Evolutionary conservation across 768 basidiomycete species (phyloP).

Genomic region (Tulasnella sp.): DNA sequence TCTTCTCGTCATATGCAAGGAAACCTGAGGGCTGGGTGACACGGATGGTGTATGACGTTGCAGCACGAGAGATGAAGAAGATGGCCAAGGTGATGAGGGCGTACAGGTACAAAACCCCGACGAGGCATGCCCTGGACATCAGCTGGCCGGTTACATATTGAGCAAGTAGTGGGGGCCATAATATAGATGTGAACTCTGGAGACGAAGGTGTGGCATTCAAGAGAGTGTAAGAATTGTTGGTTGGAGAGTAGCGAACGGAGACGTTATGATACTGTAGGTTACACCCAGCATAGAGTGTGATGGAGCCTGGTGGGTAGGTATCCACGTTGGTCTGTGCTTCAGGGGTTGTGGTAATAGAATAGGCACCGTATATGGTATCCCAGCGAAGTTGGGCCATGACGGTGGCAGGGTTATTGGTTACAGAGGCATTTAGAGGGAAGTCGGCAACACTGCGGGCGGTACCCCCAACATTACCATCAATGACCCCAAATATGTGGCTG

Average conservation of each 20-base stretch:
- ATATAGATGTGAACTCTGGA: not conserved
- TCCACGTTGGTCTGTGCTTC: not conserved
- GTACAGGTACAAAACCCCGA: not conserved
- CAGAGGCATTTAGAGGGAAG: not conserved
- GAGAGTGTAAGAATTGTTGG: not conserved
- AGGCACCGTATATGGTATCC: not conserved
- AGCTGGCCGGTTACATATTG: not conserved
- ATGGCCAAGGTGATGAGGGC: not conserved
- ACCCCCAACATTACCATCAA: too few relatives aligned
- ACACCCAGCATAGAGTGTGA: too few relatives aligned
- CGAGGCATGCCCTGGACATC: not conserved
- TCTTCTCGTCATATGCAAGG: not conserved
- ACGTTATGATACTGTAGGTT: not conserved
- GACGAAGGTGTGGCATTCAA: not conserved
- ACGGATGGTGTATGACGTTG: not conserved
- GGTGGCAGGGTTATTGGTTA: not conserved
- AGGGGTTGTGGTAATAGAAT: not conserved
- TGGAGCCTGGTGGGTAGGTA: too few relatives aligned
- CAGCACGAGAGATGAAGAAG: not conserved
- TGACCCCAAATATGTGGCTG: not conserved
- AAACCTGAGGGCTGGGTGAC: not conserved
- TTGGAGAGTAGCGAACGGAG: not conserved
- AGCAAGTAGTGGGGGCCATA: not conserved
- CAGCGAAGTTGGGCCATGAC: not conserved
- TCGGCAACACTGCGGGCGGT: too few relatives aligned